Conservation (phyloP, 208 protist species). For the Acanthamoeba lenticulata region DNA sequence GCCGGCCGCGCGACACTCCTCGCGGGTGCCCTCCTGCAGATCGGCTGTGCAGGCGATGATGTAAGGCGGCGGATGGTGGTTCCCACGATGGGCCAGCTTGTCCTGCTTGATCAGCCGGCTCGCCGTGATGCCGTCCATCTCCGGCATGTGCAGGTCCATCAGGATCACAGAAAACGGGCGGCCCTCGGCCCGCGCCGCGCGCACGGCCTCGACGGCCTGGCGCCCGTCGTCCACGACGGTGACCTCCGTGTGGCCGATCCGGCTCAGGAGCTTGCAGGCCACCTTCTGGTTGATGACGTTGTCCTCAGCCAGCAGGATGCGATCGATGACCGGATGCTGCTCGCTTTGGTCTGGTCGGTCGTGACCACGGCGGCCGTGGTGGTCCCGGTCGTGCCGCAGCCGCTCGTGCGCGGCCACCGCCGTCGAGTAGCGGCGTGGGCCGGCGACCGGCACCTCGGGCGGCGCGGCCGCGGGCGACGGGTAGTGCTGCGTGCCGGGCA, state of each 20-base stretch:
- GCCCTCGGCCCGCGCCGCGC: background rate
- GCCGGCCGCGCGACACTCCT: background rate
- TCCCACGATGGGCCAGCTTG: too few species aligned
- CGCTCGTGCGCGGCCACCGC: background rate
- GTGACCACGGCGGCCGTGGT: too few species aligned
- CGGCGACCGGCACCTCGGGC: background rate
- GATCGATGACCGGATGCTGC: background rate
- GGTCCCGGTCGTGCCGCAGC: background rate
- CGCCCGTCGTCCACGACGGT: background rate
- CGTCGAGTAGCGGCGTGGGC: background rate
- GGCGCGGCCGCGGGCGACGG: background rate
- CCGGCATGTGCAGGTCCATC: too few species aligned
- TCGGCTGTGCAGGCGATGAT: constrained; percentile 27
- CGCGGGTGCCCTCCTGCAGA: background rate
- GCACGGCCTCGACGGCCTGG: background rate
- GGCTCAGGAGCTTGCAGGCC: constrained; percentile 24
- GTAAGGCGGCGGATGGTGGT: too few species aligned
- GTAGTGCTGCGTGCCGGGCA: constrained; percentile 9
- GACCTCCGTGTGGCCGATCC: background rate
- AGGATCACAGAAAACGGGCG: background rate
- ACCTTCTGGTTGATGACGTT: constrained; percentile 57
- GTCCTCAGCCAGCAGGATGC: constrained; percentile 56
- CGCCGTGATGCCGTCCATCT: background rate
- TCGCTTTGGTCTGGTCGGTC: too few species aligned
- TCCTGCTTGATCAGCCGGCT: background rate